Base-by-base conservation (phyloP, 805 yeast genomes). In the Ogataea nitratoaversa region DNA sequence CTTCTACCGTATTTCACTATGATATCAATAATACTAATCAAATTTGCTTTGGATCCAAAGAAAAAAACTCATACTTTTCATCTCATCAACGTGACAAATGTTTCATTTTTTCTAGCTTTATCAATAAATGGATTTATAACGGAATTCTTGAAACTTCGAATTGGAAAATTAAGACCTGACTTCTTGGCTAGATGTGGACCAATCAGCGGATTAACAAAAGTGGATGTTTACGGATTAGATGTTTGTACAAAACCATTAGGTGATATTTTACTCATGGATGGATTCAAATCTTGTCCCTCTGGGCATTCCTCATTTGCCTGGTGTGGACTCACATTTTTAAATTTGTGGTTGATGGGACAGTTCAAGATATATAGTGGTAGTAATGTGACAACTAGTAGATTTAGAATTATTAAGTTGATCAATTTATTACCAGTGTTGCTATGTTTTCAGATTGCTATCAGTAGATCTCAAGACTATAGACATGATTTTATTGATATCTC, bases 151-250 rank as follows among this genome's bases (percentile, higher is more conserved):
- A 90, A 91, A 66, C 75, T 81, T 53, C 74, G 82, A 71, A 76
- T 90, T 36, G 96, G 96, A 1, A 78, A 95, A 57, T 82, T 82
- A 39, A 72, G 97, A 50, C 98, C 97, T 0, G 97, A 90, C 63
- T 86, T 89, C 57, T 63, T 91, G 43, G 84, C 84, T 7, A 71
- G 98, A 48, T 90, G 97, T 60, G 65, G 72, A 29, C 57, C 60
- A 41, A 38, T 36, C 3, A 19, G 86, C 0, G 49, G 59, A 50
- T 62, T 40, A 63, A 62, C 31, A 43, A 67, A 36, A 60, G 51
- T 38, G 42, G 70, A 42, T 12, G 28, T 63, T 72, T 53, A 50
- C 39, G 52, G 54, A 23, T 33, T 50, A 8, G 49, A 52, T 2
- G 46, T 60, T 1, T 66, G 71, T 46, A 46, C 66, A 2, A 54